phyloP scores from a whole-genome alignment of 345 rosid genomes.

The Orychophragmus violaceus region DNA sequence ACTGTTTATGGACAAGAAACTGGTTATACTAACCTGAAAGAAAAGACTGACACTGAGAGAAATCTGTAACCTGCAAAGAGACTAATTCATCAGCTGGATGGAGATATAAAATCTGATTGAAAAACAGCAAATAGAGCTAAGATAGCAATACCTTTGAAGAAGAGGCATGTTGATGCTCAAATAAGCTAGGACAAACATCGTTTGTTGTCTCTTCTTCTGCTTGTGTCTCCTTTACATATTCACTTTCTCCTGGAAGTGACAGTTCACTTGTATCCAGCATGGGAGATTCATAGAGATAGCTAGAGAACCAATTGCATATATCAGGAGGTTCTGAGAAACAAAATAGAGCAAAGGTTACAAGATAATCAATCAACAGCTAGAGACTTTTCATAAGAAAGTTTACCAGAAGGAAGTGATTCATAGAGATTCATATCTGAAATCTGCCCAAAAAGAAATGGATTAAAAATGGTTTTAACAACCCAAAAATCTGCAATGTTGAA shows the following conservation, averaged over 20 bases:
- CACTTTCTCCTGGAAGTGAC: no score
- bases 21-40: slow-evolving; percentile 44
- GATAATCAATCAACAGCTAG: slow-evolving; percentile 4
- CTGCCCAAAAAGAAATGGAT: slow-evolving; percentile 16
- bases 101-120: background rate
- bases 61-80: slow-evolving; percentile 34
- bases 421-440: slow-evolving; percentile 21
- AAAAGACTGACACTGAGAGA: slow-evolving; percentile 12
- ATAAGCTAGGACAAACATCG: background rate
- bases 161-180: slow-evolving; percentile 14
- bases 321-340: slow-evolving; percentile 51
- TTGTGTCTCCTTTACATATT: slow-evolving; percentile 14
- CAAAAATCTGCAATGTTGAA: no score
- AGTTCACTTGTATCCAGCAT: slow-evolving; percentile 37
- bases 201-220: background rate
- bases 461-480: background rate
- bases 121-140: background rate
- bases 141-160: slow-evolving; percentile 22
- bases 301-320: slow-evolving; percentile 55
- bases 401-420: slow-evolving; percentile 42
- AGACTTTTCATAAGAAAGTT: background rate
- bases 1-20: background rate
- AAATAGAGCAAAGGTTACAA: background rate
- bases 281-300: slow-evolving; percentile 58
- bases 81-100: background rate